phyloP scores from a whole-genome alignment of 345 rosid species.

The Trapa bicornis region DNA sequence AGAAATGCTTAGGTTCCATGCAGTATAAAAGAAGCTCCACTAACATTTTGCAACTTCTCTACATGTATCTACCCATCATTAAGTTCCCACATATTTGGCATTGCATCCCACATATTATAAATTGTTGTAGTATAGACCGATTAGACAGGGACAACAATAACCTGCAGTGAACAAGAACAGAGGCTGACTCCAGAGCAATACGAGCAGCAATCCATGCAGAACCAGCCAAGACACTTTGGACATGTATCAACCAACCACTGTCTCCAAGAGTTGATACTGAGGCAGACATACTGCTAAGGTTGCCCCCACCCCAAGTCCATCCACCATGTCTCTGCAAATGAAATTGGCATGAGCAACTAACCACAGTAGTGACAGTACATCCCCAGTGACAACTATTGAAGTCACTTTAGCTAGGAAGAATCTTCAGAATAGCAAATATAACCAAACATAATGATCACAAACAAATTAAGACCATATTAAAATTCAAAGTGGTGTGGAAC shows the following conservation, averaged over 20 bases:
- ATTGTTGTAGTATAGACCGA: background rate
- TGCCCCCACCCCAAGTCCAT: slow-evolving; percentile 98
- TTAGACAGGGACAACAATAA: slow-evolving; percentile 9
- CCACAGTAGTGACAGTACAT: background rate
- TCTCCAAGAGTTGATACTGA: slow-evolving; percentile 96
- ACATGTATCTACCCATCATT: background rate
- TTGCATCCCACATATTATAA: background rate
- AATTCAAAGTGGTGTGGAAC: background rate
- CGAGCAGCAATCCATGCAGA: slow-evolving; percentile 98
- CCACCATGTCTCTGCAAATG: slow-evolving; percentile 84
- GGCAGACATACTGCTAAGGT: slow-evolving; percentile 99
- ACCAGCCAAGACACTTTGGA: slow-evolving; percentile 94
- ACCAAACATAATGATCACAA: background rate
- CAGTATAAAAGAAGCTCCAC: background rate
- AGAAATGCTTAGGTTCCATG: background rate
- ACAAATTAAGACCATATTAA: background rate
- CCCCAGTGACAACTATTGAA: background rate
- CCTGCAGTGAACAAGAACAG: slow-evolving; percentile 99
- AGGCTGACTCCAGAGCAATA: slow-evolving; percentile 79
- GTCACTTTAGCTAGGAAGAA: background rate
- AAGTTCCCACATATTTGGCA: background rate
- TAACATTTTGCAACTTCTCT: background rate
- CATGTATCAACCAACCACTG: slow-evolving; percentile 95
- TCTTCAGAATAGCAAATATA: background rate
- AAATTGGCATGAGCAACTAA: slow-evolving; percentile 15